phyloP scores from a whole-genome alignment of 2,329 filamentous ascomycete species.

The Celoporthe dispersa region DNA sequence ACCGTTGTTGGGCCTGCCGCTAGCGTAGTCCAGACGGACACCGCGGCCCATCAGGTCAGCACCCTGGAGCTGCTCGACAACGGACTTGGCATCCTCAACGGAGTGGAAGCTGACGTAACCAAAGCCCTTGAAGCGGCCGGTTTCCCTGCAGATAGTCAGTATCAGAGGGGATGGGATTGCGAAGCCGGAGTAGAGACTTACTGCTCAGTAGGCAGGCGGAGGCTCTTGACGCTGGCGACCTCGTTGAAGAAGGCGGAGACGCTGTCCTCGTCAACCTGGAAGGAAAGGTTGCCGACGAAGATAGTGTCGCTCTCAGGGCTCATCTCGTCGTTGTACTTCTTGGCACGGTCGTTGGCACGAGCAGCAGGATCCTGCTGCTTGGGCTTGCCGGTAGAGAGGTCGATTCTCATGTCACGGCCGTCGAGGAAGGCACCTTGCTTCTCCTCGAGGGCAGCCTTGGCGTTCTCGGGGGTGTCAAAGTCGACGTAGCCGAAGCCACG shows the following conservation, averaged over 20 bases:
- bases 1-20: slow-evolving; percentile 57
- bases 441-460: slow-evolving; percentile 45
- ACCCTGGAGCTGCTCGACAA: slow-evolving; percentile 65
- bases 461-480: slow-evolving; percentile 65
- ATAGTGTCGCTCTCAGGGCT: slow-evolving; percentile 85
- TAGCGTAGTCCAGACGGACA: slow-evolving; percentile 82
- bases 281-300: slow-evolving; percentile 90
- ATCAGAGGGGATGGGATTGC: slow-evolving; percentile 17
- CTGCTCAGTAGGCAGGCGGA: slow-evolving; percentile 87
- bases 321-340: slow-evolving; percentile 76
- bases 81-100: slow-evolving; percentile 80
- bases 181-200: slow-evolving; percentile 44
- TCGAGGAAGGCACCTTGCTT: slow-evolving; percentile 43
- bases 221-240: slow-evolving; percentile 72
- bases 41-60: slow-evolving; percentile 71
- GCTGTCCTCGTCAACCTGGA: slow-evolving; percentile 77
- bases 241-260: slow-evolving; percentile 76
- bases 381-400: slow-evolving; percentile 43
- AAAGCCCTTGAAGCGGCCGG: slow-evolving; percentile 86
- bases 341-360: slow-evolving; percentile 67
- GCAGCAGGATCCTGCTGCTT: slow-evolving; percentile 39
- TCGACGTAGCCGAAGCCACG: slow-evolving; percentile 95
- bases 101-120: slow-evolving; percentile 86
- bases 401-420: slow-evolving; percentile 43
- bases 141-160: slow-evolving; percentile 60